Percentiles rank a stretch among this genome's conserved stretches.
Evolutionary conservation across 768 basidiomycete species (phyloP).

Genomic region (Auricularia auricula-judae): DNA sequence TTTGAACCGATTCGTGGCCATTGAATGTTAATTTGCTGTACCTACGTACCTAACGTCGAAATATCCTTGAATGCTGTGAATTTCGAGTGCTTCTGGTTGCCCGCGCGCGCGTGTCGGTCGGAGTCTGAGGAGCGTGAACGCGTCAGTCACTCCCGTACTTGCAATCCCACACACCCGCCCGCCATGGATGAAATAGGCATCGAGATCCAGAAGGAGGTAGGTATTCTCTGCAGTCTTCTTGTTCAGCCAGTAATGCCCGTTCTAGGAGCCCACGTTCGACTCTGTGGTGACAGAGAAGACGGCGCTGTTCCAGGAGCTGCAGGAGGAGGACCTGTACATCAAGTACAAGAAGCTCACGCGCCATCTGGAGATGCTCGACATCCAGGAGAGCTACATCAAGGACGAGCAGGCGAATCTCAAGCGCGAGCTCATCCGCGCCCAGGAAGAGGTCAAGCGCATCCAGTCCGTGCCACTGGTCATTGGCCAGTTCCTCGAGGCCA

Average conservation of each 20-base stretch:
- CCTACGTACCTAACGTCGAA: no score
- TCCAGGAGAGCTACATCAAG: slow-evolving; percentile 94
- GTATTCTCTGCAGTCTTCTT: slow-evolving; percentile 15
- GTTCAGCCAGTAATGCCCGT: neutral
- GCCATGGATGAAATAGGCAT: slow-evolving; percentile 87
- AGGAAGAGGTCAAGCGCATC: slow-evolving; percentile 99
- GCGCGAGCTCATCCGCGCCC: slow-evolving; percentile 93
- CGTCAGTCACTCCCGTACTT: neutral
- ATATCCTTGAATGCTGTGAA: no score
- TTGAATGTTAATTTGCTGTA: no score
- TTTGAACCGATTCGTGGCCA: slow-evolving; percentile 31
- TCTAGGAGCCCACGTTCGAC: slow-evolving; percentile 82
- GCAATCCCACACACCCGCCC: neutral
- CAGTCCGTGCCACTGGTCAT: slow-evolving; percentile 98
- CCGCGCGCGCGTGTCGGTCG: no score
- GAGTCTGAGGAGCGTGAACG: neutral
- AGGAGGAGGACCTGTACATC: slow-evolving; percentile 87
- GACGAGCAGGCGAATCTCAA: slow-evolving; percentile 98
- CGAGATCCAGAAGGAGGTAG: slow-evolving; percentile 67
- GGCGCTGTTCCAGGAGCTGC: slow-evolving; percentile 74
- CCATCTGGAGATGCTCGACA: slow-evolving; percentile 90
- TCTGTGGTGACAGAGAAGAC: slow-evolving; percentile 83
- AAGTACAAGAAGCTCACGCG: slow-evolving; percentile 95
- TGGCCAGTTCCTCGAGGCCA: slow-evolving; percentile 97
- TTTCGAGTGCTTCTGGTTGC: no score